Percentiles rank a stretch among this genome's conserved stretches.
phyloP scores from a whole-genome alignment of 179 eudicot species.

The Silene vulgaris region DNA sequence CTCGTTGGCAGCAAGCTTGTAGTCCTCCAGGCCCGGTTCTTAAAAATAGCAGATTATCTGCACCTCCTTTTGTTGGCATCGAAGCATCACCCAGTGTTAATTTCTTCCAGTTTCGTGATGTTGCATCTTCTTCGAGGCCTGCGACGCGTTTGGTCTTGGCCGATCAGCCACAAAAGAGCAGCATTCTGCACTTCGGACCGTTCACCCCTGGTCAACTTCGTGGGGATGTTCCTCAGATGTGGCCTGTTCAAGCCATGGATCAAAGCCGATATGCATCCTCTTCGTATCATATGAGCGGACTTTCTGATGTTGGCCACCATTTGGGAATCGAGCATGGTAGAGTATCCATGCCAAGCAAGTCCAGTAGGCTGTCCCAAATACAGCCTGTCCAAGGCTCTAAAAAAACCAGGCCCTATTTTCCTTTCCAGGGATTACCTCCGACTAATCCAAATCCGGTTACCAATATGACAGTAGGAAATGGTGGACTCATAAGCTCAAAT shows the following conservation, averaged over 20 bases:
- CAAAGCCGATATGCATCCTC: conserved; percentile 12
- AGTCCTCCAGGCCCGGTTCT: conserved; percentile 16
- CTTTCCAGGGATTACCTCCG: conserved; percentile 12
- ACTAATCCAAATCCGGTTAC: conserved; percentile 10
- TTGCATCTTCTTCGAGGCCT: conserved; percentile 14
- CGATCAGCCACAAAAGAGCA: conserved; percentile 12
- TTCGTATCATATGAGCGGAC: conserved; percentile 3
- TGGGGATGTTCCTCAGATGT: conserved; percentile 17
- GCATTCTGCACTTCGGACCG: conserved; percentile 15
- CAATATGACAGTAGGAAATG: conserved; percentile 15
- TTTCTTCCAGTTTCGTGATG: conserved; percentile 13
- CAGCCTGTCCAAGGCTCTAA: conserved; percentile 14
- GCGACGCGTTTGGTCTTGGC: conserved; percentile 7
- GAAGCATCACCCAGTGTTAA: conserved; percentile 12
- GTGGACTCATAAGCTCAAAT: conserved; percentile 11
- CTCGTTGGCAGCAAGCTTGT: conserved; percentile 12
- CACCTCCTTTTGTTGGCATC: conserved; percentile 16
- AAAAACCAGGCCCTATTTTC: conserved; percentile 8
- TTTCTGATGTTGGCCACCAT: conserved; percentile 10
- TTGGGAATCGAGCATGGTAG: conserved; percentile 1
- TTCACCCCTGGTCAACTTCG: conserved; percentile 12
- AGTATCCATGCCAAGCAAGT: conserved; percentile 9
- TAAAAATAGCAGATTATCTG: conserved; percentile 10
- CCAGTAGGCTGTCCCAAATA: conserved; percentile 8
- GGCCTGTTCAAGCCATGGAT: conserved; percentile 21